A percentile compares a stretch with the other conserved stretches of the same genome.
These are phyloP conservation scores for Diaporthe sp. DNA, from an alignment of 2,329 filamentous ascomycete species.

Conservation along the genomic window DNA sequence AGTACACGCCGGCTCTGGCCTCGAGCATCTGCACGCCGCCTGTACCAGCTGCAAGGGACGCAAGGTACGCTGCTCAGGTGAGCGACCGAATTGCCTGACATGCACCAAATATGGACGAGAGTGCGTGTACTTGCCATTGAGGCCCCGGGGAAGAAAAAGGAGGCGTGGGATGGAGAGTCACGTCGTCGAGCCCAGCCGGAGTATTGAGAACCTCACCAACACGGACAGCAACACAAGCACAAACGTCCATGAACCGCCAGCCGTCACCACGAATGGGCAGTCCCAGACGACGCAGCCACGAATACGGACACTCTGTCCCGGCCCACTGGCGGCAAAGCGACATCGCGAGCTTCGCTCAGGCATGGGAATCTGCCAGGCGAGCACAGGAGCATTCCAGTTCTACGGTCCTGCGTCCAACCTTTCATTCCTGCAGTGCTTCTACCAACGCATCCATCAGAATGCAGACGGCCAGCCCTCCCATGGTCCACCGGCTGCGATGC, in stretches of 20 bases:
- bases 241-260: neutral
- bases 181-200: neutral
- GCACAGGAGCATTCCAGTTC: neutral
- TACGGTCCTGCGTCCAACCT: neutral
- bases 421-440: neutral
- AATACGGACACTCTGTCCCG: neutral
- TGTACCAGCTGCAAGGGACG: slow-evolving; percentile 2
- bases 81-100: neutral
- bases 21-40: neutral
- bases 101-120: slow-evolving; percentile 1
- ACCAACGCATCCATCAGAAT: neutral
- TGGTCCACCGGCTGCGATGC: neutral
- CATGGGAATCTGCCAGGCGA: slow-evolving; percentile 5
- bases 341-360: neutral
- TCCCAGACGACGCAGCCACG: neutral
- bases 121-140: neutral
- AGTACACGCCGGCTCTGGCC: neutral
- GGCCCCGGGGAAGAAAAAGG: neutral
- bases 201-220: neutral
- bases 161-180: neutral
- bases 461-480: neutral
- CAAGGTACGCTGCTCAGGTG: slow-evolving; percentile 2
- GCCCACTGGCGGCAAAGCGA: neutral
- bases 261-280: neutral
- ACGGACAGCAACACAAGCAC: neutral